Evolutionary conservation across 2,329 filamentous ascomycete genomes (phyloP), one percentile per base, ranked within the genome.

Genomic region (Sporothrix variecibatus): DNA sequence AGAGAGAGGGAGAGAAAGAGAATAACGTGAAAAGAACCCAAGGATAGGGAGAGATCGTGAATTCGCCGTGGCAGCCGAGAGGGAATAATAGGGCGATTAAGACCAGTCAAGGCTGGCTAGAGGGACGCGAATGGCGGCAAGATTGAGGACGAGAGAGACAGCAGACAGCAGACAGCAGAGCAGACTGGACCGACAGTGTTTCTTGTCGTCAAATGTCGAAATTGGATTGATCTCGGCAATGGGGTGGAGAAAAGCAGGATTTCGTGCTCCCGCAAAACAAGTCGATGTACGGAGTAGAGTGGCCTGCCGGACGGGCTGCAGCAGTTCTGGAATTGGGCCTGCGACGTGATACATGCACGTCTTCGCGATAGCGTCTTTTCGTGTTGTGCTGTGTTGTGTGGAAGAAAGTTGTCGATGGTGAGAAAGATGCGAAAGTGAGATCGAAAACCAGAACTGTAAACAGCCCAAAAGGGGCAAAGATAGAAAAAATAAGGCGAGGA

Each of bases 161-260:
- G 26, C 5, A 15, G 8, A 15, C 9, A 23, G 26, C 1, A 40
- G n/a, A 65, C 31, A 38, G 20, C 20, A 65, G 34, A 34, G 43
- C 60, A 64, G 28, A 46, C 62, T 46, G 40, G 26, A 17, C 31
- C 9, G 28, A 62, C 7, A 40, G 43, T 51, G 43, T 34, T 34
- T 34, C 34, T 28, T 17, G 69, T 40, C 5, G 69, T 62, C n/a
- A 31, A 53, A 70, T 43, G 15, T 28, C n/a, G 49, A 53, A 70
- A 70, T 20, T 28, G 62, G 62, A 43, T 46, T 72, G 70, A 20
- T 67, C 28, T 43, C 49, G 64, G 23, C 64, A 67, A 60, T 28
- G 34, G 46, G 71, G 62, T 73, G 72, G 72, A 71, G 56, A 73
- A 69, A 62, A 40, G 51, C 23, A 60, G 58, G 34, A 71, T 26